Evolutionary conservation across 163 green algal species (phyloP).

Genomic region (Picocystis sp.): DNA sequence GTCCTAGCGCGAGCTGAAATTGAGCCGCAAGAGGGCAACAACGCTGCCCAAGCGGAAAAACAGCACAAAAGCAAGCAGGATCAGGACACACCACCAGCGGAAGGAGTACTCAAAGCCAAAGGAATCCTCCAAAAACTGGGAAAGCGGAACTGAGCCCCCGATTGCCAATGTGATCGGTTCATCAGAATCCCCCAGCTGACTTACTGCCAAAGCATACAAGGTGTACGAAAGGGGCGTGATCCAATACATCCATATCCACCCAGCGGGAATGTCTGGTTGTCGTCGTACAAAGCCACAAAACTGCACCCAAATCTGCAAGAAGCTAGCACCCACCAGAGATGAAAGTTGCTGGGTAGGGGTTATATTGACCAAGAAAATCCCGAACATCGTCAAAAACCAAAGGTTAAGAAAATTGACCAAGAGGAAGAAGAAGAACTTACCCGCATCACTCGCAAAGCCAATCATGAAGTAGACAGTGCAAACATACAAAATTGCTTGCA

Average conservation of each 20-base stretch:
- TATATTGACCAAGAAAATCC: slow-evolving; percentile 45
- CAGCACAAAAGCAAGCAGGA: slow-evolving; percentile 23
- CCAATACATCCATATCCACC: slow-evolving; percentile 33
- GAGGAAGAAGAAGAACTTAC: slow-evolving; percentile 33
- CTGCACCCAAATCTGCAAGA: slow-evolving; percentile 29
- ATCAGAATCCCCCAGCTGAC: slow-evolving; percentile 31
- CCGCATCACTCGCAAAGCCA: slow-evolving; percentile 16
- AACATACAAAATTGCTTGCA: slow-evolving; percentile 41
- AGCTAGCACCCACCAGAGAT: slow-evolving; percentile 24
- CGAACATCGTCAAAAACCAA: slow-evolving; percentile 25
- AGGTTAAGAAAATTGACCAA: slow-evolving; percentile 33
- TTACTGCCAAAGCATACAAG: slow-evolving; percentile 44
- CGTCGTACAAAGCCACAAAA: slow-evolving; percentile 42
- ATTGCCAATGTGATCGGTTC: slow-evolving; percentile 9
- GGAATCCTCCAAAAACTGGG: slow-evolving; percentile 15
- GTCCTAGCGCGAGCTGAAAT: slow-evolving; percentile 18
- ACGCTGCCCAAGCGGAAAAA: slow-evolving; percentile 12
- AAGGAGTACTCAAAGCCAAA: slow-evolving; percentile 32
- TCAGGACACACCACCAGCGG: slow-evolving; percentile 20
- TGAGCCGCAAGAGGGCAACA: slow-evolving; percentile 23
- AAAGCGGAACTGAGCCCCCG: slow-evolving; percentile 1
- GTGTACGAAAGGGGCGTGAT: slow-evolving; percentile 36
- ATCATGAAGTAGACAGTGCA: slow-evolving; percentile 47
- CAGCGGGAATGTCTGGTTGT: slow-evolving; percentile 20
- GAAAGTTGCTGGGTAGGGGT: slow-evolving; percentile 35